Base-by-base conservation (phyloP, 495 filamentous ascomycete genomes). In the Penicillium macrosclerotiorum region DNA sequence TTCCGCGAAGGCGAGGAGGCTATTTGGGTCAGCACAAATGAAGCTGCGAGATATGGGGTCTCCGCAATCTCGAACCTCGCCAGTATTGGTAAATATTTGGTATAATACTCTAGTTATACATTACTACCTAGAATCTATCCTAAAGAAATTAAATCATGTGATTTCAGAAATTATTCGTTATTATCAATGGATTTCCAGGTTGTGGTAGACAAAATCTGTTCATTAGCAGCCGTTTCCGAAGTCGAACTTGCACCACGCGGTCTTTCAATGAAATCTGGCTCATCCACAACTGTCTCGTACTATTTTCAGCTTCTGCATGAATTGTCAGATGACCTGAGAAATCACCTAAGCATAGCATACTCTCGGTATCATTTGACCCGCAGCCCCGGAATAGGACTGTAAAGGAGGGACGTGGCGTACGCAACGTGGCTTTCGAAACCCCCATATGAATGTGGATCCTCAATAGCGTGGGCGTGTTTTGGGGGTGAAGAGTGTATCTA, bases 51-150 rank as follows among this genome's bases (percentile, higher is more conserved):
- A 1, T 61, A 61, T 41, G 54, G 57, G 0, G 39, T 61, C 3
- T 57, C 57, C 17, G 57, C 54, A 2, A 54, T 61, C 9, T 51
- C 42, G 0, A 61, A 61, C 19, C 45, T 61, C 8, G 57, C 54
- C 17, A 56, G 9, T n/a, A 51, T 56, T 13, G 20, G 52, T 5
- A 37, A 32, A 14, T 45, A 36, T 29, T 22, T 56, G 3, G 19
- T 19, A 34, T 45, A 35, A 19, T 4, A 27, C n/a, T n/a, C n/a
- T n/a, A n/a, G n/a, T n/a, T n/a, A n/a, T n/a, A n/a, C n/a, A n/a
- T n/a, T n/a, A n/a, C n/a, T n/a, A n/a, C n/a, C n/a, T 3, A 16
- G 30, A 16, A 12, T 32, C n/a, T n/a, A 16, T 32, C 17, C 7
- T 5, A 16, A 14, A 32, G 4, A n/a, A 16, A 12, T 32, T 12